A percentile compares a stretch with the other conserved stretches of the same genome.
Evolutionary conservation across 352 stramenopile genomes (phyloP).

Genomic region (Phytophthora vignae): DNA sequence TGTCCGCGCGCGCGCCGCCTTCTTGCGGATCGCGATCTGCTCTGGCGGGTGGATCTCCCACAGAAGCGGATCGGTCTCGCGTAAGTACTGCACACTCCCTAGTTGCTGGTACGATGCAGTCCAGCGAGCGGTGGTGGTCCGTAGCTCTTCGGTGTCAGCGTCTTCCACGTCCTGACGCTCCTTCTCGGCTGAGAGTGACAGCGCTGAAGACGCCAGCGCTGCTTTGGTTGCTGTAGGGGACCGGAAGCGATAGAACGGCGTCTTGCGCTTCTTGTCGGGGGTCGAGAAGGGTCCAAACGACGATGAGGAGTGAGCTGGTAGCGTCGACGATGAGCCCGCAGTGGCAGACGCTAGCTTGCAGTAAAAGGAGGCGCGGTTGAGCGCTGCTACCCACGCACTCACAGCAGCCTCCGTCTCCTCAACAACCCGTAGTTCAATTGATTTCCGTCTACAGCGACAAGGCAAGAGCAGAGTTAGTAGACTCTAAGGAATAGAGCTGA

Average conservation of each 20-base stretch:
- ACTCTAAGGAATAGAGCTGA: background rate
- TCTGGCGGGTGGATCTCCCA: conserved; percentile 88
- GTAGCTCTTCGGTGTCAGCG: conserved; percentile 44
- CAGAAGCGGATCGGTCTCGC: conserved; percentile 82
- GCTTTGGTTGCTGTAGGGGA: conserved; percentile 45
- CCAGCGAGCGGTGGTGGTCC: conserved; percentile 28
- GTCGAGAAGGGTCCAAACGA: conserved; percentile 45
- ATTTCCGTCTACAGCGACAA: conserved; percentile 52
- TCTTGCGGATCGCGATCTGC: conserved; percentile 78
- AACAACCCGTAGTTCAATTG: conserved; percentile 65
- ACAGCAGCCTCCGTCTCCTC: conserved; percentile 66
- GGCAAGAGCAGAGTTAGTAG: background rate
- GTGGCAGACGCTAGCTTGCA: conserved; percentile 58
- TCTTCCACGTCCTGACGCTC: conserved; percentile 35
- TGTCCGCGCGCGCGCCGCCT: conserved; percentile 58
- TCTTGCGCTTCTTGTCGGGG: conserved; percentile 39
- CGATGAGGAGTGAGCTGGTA: conserved; percentile 50
- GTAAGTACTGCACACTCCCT: conserved; percentile 80
- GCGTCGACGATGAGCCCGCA: conserved; percentile 23
- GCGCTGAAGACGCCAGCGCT: conserved; percentile 44
- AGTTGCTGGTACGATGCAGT: conserved; percentile 63
- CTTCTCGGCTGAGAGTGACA: conserved; percentile 29
- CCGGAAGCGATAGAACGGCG: conserved; percentile 70
- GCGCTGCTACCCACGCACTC: conserved; percentile 62
- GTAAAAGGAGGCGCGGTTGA: conserved; percentile 80